These are phyloP conservation scores for Monosporozyma solicola DNA, from an alignment of 805 yeast species.

Conservation along the genomic window DNA sequence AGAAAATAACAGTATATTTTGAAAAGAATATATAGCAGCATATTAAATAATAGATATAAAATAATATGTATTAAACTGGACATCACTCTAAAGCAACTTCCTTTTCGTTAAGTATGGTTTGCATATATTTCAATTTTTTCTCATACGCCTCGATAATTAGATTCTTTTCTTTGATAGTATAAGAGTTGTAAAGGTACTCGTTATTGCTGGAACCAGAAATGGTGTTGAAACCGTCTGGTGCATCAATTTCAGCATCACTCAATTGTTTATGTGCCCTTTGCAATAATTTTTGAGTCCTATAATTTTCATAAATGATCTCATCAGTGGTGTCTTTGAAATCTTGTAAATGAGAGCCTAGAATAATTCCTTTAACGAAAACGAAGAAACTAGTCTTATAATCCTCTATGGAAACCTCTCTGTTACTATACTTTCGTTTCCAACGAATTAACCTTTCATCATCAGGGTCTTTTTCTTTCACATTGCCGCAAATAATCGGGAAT, in stretches of 20 bases:
- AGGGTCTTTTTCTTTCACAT: conserved; percentile 15
- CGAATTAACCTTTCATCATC: neutral
- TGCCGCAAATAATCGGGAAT: conserved; percentile 58
- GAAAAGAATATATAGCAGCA: too few relatives aligned
- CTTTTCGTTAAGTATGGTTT: conserved; percentile 8
- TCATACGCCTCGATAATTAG: conserved; percentile 20
- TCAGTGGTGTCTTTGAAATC: conserved; percentile 78
- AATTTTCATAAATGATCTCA: conserved; percentile 65
- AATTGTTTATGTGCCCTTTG: conserved; percentile 16
- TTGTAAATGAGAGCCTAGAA: conserved; percentile 69
- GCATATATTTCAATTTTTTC: conserved; percentile 13
- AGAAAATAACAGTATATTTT: too few relatives aligned
- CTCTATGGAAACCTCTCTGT: neutral
- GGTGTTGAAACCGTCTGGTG: neutral
- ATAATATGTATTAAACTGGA: neutral
- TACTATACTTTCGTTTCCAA: neutral
- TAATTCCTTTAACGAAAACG: conserved; percentile 56
- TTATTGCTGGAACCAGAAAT: neutral
- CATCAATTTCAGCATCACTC: neutral
- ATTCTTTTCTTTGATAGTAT: conserved; percentile 12
- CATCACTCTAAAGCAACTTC: neutral
- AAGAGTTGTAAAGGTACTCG: neutral
- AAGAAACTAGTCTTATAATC: conserved; percentile 48
- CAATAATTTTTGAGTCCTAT: conserved; percentile 59
- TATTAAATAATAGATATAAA: too few relatives aligned